A percentile compares a stretch with the other conserved stretches of the same genome.
Evolutionary conservation across 305 asterid genomes (phyloP).

Genomic region (Withania somnifera): DNA sequence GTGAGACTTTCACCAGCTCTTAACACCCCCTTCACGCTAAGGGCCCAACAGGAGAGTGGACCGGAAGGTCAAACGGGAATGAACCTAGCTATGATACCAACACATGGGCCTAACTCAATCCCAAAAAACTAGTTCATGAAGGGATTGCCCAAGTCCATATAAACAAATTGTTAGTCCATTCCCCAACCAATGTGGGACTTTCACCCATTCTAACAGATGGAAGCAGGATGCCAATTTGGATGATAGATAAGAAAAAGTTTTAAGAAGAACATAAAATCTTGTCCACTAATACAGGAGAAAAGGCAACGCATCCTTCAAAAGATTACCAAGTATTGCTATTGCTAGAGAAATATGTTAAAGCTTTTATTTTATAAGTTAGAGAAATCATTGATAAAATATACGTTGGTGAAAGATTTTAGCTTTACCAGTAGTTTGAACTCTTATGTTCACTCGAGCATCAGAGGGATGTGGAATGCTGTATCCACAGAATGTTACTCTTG

Average conservation of each 20-base stretch:
- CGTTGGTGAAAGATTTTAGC: not conserved
- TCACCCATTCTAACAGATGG: no score
- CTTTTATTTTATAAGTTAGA: not conserved
- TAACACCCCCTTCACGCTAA: no score
- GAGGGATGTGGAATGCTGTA: conserved; percentile 88
- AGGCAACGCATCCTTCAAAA: no score
- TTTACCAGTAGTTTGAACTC: conserved; percentile 85
- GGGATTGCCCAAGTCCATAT: no score
- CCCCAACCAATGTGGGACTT: no score
- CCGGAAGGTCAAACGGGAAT: no score
- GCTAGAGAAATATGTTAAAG: not conserved
- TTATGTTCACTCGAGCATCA: conserved; percentile 77
- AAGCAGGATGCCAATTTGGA: not conserved
- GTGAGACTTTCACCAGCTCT: no score
- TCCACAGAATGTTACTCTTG: conserved; percentile 63
- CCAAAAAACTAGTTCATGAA: no score
- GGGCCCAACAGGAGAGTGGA: no score
- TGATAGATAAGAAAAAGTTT: not conserved
- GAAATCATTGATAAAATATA: not conserved
- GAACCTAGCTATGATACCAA: no score
- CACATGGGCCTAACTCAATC: no score
- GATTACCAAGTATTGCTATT: not conserved
- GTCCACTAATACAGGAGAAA: not conserved
- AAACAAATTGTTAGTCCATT: no score
- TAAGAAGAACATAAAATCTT: not conserved